Base-by-base conservation (phyloP, 2,329 filamentous ascomycete species). In the Penicillium polonicum region DNA sequence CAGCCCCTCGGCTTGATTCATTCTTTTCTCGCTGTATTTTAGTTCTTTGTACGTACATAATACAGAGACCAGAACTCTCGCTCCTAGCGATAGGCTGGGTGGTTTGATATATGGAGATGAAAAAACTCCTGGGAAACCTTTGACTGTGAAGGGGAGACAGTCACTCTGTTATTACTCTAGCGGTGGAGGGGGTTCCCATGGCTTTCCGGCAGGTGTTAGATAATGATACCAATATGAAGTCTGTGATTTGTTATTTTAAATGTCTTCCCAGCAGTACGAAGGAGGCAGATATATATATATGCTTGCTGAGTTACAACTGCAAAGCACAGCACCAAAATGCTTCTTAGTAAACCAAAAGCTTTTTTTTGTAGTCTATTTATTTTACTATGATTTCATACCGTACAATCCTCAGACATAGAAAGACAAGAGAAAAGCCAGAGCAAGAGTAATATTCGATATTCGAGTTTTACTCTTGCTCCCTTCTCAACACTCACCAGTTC, bases 401-500 rank as follows among this genome's bases (percentile, higher is more conserved):
- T 46, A n/a, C 29, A 19, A 27, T 23, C 2, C n/a, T 23, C 36
- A 27, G n/a, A 21, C 17, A 31, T 33, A 42, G 7, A 13, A 9
- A 23, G 48, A 31, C 19, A n/a, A 29, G 13, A 31, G 23, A 23
- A 23, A 42, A 33, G n/a, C 25, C 8, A 44, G 7, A 17, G 23
- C 15, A 33, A 35, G 15, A 25, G 39, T 13, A 29, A 36, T 12
- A 17, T 36, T 36, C 17, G 5, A 27, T 15, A 12, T 13, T 33
- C 29, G 5, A 19, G 29, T 45, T 21, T 35, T 17, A 27, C 39
- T 27, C 21, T 12, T 12, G 15, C 15, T 27, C 7, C 19, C 6
- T 27, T 39, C 29, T 17, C 10, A 51, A 35, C 19, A 15, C 5
- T 83, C 75, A 96, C 91, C 91, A 97, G 68, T 85, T 83, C 78